A percentile compares a stretch with the other conserved stretches of the same genome.
Evolutionary conservation across 129 eudicot genomes (phyloP).

Genomic region (Tagetes patula): DNA sequence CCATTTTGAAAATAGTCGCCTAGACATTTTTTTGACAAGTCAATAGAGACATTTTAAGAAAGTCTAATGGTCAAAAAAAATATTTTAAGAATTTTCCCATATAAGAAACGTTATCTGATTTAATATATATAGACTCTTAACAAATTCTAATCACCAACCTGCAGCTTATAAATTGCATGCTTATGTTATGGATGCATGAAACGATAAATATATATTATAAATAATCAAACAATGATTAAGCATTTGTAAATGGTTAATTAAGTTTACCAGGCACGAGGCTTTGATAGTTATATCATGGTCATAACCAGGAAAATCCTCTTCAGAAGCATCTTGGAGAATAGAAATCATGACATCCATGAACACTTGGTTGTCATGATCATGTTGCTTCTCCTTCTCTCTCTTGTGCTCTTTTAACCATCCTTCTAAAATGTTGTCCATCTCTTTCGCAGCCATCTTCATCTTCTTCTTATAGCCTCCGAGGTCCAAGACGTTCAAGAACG

Average conservation of each 20-base stretch:
- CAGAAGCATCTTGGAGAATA: slow-evolving; percentile 14
- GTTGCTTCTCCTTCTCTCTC: background rate
- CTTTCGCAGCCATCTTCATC: slow-evolving; percentile 32
- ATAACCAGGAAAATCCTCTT: slow-evolving; percentile 4
- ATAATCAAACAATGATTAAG: background rate
- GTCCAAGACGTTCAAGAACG: slow-evolving; percentile 30
- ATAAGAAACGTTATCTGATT: too few species aligned
- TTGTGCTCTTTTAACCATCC: slow-evolving; percentile 39
- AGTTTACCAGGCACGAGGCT: slow-evolving; percentile 27
- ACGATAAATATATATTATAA: background rate
- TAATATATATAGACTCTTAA: too few species aligned
- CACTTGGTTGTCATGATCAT: slow-evolving; percentile 15
- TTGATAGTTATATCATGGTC: slow-evolving; percentile 20
- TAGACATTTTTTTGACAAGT: too few species aligned
- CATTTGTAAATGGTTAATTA: background rate
- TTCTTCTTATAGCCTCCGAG: slow-evolving; percentile 27
- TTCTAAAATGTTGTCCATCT: slow-evolving; percentile 28
- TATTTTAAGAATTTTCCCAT: too few species aligned
- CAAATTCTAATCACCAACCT: too few species aligned
- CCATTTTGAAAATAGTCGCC: too few species aligned
- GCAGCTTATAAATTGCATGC: too few species aligned
- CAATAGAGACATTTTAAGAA: too few species aligned
- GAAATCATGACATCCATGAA: slow-evolving; percentile 29
- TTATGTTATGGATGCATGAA: too few species aligned
- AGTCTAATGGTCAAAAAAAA: too few species aligned